Conservation (phyloP, 768 basidiomycete genomes). For the Lentinula raphanica region DNA sequence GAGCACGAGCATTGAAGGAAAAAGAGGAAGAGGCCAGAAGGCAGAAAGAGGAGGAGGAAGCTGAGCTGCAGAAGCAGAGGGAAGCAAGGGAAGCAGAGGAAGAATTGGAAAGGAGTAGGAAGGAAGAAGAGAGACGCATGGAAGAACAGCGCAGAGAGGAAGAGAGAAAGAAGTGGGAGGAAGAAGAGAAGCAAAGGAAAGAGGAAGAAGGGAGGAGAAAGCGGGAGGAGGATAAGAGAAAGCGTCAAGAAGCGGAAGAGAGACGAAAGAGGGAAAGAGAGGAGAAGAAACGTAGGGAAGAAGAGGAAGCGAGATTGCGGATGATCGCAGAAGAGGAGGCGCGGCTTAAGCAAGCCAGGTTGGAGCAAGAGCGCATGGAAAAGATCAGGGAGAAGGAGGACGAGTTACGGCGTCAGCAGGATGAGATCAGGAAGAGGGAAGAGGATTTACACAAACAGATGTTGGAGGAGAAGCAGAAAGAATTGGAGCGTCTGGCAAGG, state of each 20-base stretch:
- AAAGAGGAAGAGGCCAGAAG: slow-evolving; percentile 7
- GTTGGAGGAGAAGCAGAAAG: slow-evolving; percentile 12
- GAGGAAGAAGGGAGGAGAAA: background rate
- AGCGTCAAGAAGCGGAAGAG: slow-evolving; percentile 12
- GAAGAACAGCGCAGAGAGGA: slow-evolving; percentile 19
- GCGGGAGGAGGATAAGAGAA: slow-evolving; percentile 24
- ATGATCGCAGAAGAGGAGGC: slow-evolving; percentile 20
- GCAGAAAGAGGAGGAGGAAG: slow-evolving; percentile 12
- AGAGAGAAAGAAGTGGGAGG: background rate
- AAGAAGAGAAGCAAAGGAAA: background rate
- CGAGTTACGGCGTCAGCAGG: slow-evolving; percentile 9
- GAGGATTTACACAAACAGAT: slow-evolving; percentile 12
- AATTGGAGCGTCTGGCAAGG: slow-evolving; percentile 20
- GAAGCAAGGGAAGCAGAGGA: slow-evolving; percentile 8
- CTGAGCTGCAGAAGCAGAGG: slow-evolving; percentile 13
- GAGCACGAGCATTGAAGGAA: slow-evolving; percentile 7
- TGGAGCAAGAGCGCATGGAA: slow-evolving; percentile 20
- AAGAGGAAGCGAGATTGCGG: slow-evolving; percentile 5
- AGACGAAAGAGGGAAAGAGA: background rate
- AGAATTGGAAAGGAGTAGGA: no score
- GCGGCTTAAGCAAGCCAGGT: slow-evolving; percentile 16
- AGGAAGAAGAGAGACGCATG: slow-evolving; percentile 22
- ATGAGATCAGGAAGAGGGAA: slow-evolving; percentile 14
- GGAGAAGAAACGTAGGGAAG: slow-evolving; percentile 12
- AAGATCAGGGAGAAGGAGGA: slow-evolving; percentile 16